Evolutionary conservation across 2,329 filamentous ascomycete genomes (phyloP).

Genomic region (Fusarium nanum): DNA sequence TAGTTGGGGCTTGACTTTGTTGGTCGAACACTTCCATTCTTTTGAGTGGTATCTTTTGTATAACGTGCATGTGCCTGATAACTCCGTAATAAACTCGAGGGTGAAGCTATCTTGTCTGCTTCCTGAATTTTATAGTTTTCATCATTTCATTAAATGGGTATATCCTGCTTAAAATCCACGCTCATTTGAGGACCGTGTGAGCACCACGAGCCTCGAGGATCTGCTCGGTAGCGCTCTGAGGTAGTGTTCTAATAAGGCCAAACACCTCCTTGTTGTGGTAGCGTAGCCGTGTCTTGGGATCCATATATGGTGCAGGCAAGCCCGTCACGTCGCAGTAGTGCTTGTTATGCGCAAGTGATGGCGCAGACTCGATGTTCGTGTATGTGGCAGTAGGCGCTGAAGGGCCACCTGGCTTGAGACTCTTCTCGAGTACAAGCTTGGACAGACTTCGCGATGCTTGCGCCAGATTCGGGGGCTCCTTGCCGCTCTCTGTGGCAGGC

Average conservation of each 20-base stretch:
- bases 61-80: conserved; percentile 13
- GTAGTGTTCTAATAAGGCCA: conserved; percentile 80
- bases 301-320: conserved; percentile 88
- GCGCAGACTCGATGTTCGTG: conserved; percentile 95
- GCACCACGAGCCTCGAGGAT: conserved; percentile 92
- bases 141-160: conserved; percentile 13
- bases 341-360: conserved; percentile 84
- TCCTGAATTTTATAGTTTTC: not conserved
- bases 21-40: conserved; percentile 73
- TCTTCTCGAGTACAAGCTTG: conserved; percentile 90
- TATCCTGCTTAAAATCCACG: not conserved
- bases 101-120: not conserved
- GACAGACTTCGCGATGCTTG: conserved; percentile 89
- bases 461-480: conserved; percentile 76
- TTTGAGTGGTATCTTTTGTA: conserved; percentile 14
- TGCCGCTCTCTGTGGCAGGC: conserved; percentile 59
- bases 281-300: conserved; percentile 92
- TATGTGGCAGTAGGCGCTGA: conserved; percentile 82
- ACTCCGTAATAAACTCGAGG: conserved; percentile 4
- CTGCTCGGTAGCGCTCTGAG: conserved; percentile 85
- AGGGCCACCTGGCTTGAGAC: conserved; percentile 58
- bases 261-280: conserved; percentile 97
- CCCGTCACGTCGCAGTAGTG: conserved; percentile 98
- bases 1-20: conserved; percentile 97
- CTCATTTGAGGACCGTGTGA: conserved; percentile 90